Evolutionary conservation across 495 filamentous ascomycete genomes (phyloP).

Genomic region (Glutinoglossum americanum): DNA sequence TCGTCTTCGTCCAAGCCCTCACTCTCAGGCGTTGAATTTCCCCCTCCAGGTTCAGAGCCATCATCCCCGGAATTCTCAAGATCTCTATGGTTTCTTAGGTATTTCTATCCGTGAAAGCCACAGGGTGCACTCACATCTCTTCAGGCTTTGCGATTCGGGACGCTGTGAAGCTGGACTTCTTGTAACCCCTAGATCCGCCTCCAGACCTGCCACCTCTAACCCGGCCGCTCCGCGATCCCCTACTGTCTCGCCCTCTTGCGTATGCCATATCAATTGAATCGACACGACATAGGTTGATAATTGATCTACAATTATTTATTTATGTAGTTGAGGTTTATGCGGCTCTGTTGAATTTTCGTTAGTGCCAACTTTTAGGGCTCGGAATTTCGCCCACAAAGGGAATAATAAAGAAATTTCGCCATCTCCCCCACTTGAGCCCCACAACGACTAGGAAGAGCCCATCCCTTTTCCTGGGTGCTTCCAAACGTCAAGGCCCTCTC

Average conservation of each 20-base stretch:
- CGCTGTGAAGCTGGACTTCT: neutral
- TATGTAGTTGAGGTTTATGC: neutral
- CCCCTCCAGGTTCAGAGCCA: neutral
- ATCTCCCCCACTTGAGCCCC: neutral
- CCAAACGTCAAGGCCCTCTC: neutral
- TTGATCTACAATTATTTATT: neutral
- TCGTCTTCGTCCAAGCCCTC: constrained; percentile 26
- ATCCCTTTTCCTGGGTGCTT: neutral
- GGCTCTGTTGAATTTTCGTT: neutral
- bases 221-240: neutral
- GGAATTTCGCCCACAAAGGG: constrained; percentile 1
- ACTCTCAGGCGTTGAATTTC: neutral
- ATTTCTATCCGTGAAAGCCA: neutral
- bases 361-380: neutral
- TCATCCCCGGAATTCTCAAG: neutral
- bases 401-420: neutral
- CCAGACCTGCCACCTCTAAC: neutral
- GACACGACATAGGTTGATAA: neutral
- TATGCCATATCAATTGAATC: neutral
- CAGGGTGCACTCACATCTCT: neutral
- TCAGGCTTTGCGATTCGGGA: neutral
- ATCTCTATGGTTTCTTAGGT: constrained; percentile 1
- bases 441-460: neutral
- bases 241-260: neutral
- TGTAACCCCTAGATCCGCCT: neutral